Evolutionary conservation across 495 filamentous ascomycete genomes (phyloP), one percentile per base, ranked within the genome.

Genomic region (Hypoxylon rickii): DNA sequence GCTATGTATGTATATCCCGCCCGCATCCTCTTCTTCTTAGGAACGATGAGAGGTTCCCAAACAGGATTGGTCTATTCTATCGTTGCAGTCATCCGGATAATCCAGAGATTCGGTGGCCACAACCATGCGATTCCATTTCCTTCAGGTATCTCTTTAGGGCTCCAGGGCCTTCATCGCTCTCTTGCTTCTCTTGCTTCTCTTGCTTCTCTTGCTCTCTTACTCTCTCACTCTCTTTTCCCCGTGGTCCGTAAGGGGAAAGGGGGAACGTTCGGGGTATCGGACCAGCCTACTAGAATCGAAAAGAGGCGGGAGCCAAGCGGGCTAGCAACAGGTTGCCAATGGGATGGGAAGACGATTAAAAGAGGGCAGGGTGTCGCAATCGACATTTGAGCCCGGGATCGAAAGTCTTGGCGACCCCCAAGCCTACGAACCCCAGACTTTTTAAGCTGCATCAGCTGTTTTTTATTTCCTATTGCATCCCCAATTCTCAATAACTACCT

Each of bases 351-450:
- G 18, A 55, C 22, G 38, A n/a, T 47, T 32, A 19, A 24, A 43
- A 48, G 26, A 46, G 38, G 41, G 48, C 40, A 61, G 66, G 66
- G 58, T 66, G 44, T 46, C 52, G 58, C 66, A 65, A 68, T 68
- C 66, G 66, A 63, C 49, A 46, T 55, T 66, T 66, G 44, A 61
- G 63, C 56, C 63, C 55, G 56, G 56, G 63, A 69, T 66, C 63
- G 66, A 61, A 46, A 29, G 46, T 56, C 59, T 69, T 69, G 63
- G 59, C 63, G 15, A 15, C 17, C 18, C 8, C 22, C 37, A n/a
- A 57, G 38, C 52, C 51, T 40, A 50, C 53, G 55, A 64, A 64
- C 55, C 61, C 61, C 61, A 64, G 59, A 63, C 44, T 53, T 39
- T 15, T 41, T 18, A 26, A 44, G 37, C 20, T 51, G 47, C 53